Evolutionary conservation across 1,284 basidiomycete species (phyloP).

Genomic region (Chalciporus piperatoides): DNA sequence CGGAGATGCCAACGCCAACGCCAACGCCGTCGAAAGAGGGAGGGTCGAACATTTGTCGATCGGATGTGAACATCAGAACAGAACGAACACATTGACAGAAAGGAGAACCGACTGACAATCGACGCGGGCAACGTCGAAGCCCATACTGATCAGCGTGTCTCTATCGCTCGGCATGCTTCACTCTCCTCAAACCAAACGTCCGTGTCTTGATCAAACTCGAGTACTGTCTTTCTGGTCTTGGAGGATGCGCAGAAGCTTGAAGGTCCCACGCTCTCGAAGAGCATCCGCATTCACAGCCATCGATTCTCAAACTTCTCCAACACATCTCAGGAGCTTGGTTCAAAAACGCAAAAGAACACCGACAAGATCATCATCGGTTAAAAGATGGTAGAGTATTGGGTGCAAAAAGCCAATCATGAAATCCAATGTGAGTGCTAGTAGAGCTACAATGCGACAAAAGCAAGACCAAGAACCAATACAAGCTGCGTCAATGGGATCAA

Average conservation of each 20-base stretch:
- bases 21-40: background rate
- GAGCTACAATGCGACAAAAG: background rate
- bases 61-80: background rate
- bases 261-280: background rate
- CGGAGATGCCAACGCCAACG: background rate
- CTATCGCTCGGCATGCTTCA: conserved; percentile 60
- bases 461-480: background rate
- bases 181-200: background rate
- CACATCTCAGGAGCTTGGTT: background rate
- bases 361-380: background rate
- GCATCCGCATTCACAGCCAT: background rate
- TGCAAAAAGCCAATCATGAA: background rate
- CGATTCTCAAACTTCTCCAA: background rate
- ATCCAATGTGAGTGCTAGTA: background rate
- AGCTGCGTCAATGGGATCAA: background rate
- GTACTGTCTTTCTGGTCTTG: background rate
- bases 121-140: conserved; percentile 77
- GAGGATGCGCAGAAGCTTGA: background rate
- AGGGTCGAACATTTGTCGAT: conserved; percentile 9
- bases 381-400: background rate
- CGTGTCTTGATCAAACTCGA: background rate
- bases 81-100: background rate
- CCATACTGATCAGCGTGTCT: conserved; percentile 82
- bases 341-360: background rate
- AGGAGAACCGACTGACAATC: conserved; percentile 61